phyloP scores from a whole-genome alignment of 2,329 filamentous ascomycete genomes.

The Lecanicillium sp. region DNA sequence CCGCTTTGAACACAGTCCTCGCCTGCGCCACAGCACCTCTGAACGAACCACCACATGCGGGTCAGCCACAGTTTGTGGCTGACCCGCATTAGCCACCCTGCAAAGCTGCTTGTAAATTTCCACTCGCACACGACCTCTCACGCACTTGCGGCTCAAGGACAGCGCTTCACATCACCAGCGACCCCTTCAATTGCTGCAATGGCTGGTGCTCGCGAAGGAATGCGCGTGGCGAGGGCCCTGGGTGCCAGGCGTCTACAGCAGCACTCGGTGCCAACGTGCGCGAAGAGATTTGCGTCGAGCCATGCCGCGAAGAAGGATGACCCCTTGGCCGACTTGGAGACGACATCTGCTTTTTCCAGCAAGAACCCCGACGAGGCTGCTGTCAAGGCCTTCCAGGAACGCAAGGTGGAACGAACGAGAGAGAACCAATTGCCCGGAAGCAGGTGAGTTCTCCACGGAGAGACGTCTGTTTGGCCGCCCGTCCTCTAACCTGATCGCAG shows the following conservation, averaged over 20 bases:
- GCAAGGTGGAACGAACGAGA: constrained; percentile 26
- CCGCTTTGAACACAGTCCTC: too few relatives aligned
- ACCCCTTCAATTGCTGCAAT: constrained; percentile 20
- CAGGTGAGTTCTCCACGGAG: constrained; percentile 32
- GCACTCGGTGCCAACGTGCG: constrained; percentile 16
- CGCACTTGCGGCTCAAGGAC: neutral
- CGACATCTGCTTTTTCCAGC: constrained; percentile 38
- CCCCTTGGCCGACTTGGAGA: constrained; percentile 40
- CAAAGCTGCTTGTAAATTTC: constrained; percentile 5
- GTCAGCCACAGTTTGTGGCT: too few relatives aligned
- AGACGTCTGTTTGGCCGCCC: too few relatives aligned
- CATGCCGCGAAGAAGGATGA: constrained; percentile 25
- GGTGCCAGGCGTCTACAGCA: constrained; percentile 20
- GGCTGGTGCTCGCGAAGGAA: constrained; percentile 33
- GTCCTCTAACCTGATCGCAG: constrained; percentile 33
- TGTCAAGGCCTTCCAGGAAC: constrained; percentile 32
- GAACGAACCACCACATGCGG: constrained; percentile 6
- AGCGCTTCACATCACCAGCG: constrained; percentile 4
- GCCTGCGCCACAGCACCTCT: too few relatives aligned
- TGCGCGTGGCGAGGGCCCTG: constrained; percentile 26
- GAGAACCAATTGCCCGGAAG: constrained; percentile 36
- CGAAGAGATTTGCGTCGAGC: constrained; percentile 39
- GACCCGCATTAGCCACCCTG: constrained; percentile 5
- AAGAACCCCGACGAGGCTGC: constrained; percentile 30
- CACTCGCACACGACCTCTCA: constrained; percentile 1